These are phyloP conservation scores for Xylariaceae sp. DNA, from an alignment of 2,329 filamentous ascomycete genomes.

Conservation along the genomic window DNA sequence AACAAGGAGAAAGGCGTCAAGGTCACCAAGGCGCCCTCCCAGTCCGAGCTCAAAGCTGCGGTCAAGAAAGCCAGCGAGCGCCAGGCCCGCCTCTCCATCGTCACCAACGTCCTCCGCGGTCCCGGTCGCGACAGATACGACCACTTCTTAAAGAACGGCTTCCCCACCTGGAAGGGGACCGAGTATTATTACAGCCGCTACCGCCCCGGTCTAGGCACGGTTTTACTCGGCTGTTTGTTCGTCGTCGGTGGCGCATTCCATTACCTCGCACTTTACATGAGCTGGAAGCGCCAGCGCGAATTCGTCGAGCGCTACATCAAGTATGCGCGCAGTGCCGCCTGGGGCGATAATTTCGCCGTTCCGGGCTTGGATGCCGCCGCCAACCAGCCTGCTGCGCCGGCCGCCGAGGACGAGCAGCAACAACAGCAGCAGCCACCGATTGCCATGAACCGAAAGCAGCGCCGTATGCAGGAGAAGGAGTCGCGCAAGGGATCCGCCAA, in stretches of 20 bases:
- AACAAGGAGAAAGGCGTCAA: slow-evolving; percentile 53
- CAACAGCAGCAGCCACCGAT: slow-evolving; percentile 36
- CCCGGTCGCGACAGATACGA: slow-evolving; percentile 82
- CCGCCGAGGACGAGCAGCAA: slow-evolving; percentile 42
- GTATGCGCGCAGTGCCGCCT: slow-evolving; percentile 80
- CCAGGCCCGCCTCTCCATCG: slow-evolving; percentile 77
- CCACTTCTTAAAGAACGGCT: slow-evolving; percentile 87
- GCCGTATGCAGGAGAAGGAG: slow-evolving; percentile 82
- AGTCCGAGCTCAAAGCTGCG: slow-evolving; percentile 70
- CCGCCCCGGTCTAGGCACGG: slow-evolving; percentile 82
- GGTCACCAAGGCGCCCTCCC: slow-evolving; percentile 64
- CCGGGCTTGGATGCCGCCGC: slow-evolving; percentile 56
- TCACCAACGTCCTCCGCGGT: slow-evolving; percentile 80
- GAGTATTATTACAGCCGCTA: slow-evolving; percentile 97
- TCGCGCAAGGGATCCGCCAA: slow-evolving; percentile 63
- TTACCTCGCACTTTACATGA: slow-evolving; percentile 78
- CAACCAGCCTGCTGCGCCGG: slow-evolving; percentile 37
- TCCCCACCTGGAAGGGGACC: slow-evolving; percentile 93
- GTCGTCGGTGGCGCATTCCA: slow-evolving; percentile 79
- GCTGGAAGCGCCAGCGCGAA: slow-evolving; percentile 83
- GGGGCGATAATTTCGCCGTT: slow-evolving; percentile 75
- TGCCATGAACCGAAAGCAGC: slow-evolving; percentile 76
- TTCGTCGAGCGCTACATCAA: slow-evolving; percentile 90
- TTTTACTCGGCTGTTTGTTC: slow-evolving; percentile 74
- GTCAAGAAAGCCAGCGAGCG: slow-evolving; percentile 76